Conservation (phyloP, 306 rosid species). For the Malus fusca region DNA sequence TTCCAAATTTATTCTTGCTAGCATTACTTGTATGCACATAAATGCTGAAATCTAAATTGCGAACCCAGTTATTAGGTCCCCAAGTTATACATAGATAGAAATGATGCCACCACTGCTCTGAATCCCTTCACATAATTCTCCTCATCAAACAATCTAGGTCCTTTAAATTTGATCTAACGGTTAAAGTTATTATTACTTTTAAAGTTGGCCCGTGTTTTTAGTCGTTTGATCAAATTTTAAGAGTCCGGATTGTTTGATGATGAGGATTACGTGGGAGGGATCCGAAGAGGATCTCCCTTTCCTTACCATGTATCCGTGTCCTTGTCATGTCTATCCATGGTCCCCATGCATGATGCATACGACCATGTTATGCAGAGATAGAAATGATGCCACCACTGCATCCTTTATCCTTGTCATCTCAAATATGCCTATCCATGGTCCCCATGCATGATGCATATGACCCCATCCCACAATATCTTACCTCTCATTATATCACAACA, state of each 20-base stretch:
- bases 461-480: not conserved
- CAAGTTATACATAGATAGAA: not conserved
- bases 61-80: not conserved
- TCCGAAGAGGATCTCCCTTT: accelerated
- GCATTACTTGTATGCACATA: not conserved
- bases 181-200: too few relatives aligned
- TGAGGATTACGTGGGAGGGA: accelerated
- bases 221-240: too few relatives aligned
- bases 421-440: not conserved
- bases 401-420: not conserved
- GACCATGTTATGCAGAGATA: not conserved
- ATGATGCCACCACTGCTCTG: not conserved
- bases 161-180: accelerated
- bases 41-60: not conserved
- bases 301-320: not conserved
- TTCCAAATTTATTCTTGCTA: too few relatives aligned
- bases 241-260: accelerated
- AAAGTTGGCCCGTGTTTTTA: too few relatives aligned
- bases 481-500: not conserved
- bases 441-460: not conserved
- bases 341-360: not conserved
- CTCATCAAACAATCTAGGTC: accelerated
- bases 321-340: not conserved
- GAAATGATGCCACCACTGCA: not conserved
- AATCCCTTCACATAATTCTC: accelerated